Base-by-base conservation (phyloP, 495 filamentous ascomycete genomes). In the Xylaria curta region DNA sequence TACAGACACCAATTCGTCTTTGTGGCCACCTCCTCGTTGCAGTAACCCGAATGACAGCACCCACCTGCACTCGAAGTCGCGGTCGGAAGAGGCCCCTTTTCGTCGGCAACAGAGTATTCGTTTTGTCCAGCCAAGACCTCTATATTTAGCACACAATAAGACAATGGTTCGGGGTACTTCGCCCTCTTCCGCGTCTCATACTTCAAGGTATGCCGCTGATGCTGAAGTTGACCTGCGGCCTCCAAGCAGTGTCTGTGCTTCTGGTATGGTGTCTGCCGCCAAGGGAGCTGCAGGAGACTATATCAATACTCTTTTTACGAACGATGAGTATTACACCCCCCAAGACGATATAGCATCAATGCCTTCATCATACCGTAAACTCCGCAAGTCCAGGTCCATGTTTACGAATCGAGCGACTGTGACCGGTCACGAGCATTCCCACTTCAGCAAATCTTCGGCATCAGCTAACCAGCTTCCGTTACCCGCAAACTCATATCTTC, bases 331-430 rank as follows among this genome's bases (percentile, higher is more conserved):
- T 66, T 89, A 85, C 70, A 83, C 82, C 7, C 83, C 88, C 6
- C 88, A 91, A 76, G 87, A 90, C 58, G 85, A 88, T n/a, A 82
- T 89, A 63, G 84, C 86, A 6, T 91, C 90, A 12, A 83, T 84
- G 19, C 90, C 92, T 24, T 94, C 92, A 3, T 94, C 93, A 1
- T 94, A 90, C 73, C 87, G 90, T n/a, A 90, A 86, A 63, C 82
- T 95, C 62, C 90, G 90, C 62, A 93, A 90, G 76, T 87, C 93
- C 17, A 91, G 86, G 75, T 94, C 93, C 0, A 88, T 94, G 88
- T 90, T 92, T 73, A 85, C 87, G 15, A 82, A 84, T 51, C 86
- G 85, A 44, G 79, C 83, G 44, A 76, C 81, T 7, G 76, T 71
- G 2, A 65, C 65, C 26, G 68, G 51, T 13, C 72, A 70, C 3